These are phyloP conservation scores for Metarhizium robertsii DNA, from an alignment of 2,329 filamentous ascomycete genomes.

Conservation along the genomic window DNA sequence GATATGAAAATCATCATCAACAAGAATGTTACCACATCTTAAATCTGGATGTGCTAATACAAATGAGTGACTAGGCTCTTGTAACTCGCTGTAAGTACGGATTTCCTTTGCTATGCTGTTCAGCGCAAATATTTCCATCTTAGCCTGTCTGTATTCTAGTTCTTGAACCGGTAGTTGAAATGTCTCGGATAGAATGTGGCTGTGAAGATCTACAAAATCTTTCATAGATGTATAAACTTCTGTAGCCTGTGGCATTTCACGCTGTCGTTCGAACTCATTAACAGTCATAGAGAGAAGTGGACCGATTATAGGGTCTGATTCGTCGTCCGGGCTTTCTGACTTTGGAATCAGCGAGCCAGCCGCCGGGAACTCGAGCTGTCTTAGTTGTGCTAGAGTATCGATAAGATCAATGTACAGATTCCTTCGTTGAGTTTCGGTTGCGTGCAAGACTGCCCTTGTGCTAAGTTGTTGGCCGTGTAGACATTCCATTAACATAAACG, in stretches of 20 bases:
- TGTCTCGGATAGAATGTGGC: not conserved
- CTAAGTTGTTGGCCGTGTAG: constrained; percentile 9
- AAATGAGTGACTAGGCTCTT: not conserved
- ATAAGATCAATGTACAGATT: constrained; percentile 15
- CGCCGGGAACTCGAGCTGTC: constrained; percentile 12
- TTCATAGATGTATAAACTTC: not conserved
- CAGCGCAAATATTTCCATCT: not conserved
- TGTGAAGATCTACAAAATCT: not conserved
- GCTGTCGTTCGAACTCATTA: not conserved
- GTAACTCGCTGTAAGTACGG: not conserved
- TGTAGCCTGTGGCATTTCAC: too few species aligned
- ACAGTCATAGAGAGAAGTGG: not conserved
- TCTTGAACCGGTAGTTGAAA: not conserved
- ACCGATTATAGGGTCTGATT: constrained; percentile 9
- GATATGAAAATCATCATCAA: constrained; percentile 3
- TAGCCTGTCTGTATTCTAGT: not conserved
- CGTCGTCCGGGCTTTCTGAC: not conserved
- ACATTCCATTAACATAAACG: not conserved
- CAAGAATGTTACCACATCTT: not conserved
- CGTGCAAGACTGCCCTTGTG: constrained; percentile 7
- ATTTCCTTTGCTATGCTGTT: not conserved
- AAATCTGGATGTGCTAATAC: not conserved
- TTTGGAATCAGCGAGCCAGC: constrained; percentile 17
- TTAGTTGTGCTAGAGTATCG: constrained; percentile 15
- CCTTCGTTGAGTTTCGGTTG: constrained; percentile 5